Conservation (phyloP, 2,329 filamentous ascomycete species). For the Trichoderma hamatum region DNA sequence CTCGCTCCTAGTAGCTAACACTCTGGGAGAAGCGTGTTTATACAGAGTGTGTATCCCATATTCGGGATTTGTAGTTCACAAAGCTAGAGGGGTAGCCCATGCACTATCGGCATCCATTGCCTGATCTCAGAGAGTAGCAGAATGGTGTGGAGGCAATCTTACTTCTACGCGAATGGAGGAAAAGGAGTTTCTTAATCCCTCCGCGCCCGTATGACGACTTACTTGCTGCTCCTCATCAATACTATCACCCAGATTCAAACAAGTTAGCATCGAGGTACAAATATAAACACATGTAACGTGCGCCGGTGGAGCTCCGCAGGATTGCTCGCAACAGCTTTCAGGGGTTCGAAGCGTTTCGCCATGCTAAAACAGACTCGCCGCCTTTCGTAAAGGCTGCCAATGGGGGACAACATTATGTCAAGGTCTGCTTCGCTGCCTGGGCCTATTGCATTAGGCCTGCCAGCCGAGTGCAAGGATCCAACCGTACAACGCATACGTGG, state of each 20-base stretch:
- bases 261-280: background rate
- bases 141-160: background rate
- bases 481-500: constrained; percentile 21
- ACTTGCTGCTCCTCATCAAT: background rate
- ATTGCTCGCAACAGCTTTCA: background rate
- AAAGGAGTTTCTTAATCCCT: background rate
- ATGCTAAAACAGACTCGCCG: background rate
- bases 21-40: background rate
- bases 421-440: constrained; percentile 1
- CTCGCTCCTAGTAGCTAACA: background rate
- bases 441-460: background rate
- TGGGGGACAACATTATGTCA: background rate
- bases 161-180: background rate
- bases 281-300: background rate
- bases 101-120: background rate
- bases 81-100: background rate
- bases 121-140: background rate
- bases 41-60: background rate
- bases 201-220: background rate
- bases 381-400: background rate
- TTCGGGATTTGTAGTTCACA: background rate
- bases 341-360: background rate
- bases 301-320: background rate
- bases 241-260: background rate
- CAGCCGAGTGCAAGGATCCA: constrained; percentile 13